Conservation (phyloP, 2,329 filamentous ascomycete species). For the Aspergillus tanneri region DNA sequence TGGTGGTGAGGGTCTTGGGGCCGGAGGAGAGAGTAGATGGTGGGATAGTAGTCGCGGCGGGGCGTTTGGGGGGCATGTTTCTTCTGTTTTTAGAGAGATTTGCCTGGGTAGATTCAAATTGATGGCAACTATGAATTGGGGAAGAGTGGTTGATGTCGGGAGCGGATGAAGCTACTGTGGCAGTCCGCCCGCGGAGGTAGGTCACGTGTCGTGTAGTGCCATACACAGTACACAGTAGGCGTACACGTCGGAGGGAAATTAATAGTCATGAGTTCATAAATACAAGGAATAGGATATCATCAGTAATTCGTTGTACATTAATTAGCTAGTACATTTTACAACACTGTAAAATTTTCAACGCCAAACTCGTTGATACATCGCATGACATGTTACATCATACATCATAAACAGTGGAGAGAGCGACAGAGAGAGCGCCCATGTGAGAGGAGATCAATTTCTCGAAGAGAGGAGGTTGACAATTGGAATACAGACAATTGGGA, state of each 20-base stretch:
- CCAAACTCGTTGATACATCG: neutral
- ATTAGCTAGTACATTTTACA: conserved; percentile 1
- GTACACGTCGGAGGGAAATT: too few species aligned
- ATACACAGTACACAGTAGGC: neutral
- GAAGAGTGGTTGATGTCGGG: neutral
- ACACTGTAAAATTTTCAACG: neutral
- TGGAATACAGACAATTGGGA: neutral
- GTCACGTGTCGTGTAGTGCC: conserved; percentile 6
- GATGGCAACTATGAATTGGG: neutral
- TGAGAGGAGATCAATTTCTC: neutral
- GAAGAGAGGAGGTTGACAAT: neutral
- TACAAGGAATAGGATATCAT: too few species aligned
- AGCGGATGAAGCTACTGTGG: conserved; percentile 17
- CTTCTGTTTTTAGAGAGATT: neutral
- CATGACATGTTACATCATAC: conserved; percentile 9
- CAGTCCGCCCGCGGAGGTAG: neutral
- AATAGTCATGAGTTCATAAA: too few species aligned
- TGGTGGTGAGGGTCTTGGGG: conserved; percentile 38
- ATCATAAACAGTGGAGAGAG: conserved; percentile 6
- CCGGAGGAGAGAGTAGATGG: conserved; percentile 32
- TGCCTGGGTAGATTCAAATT: neutral
- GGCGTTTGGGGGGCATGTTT: conserved; percentile 26
- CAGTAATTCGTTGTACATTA: too few species aligned
- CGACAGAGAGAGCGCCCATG: too few species aligned
- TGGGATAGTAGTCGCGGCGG: conserved; percentile 20